A percentile compares a stretch with the other conserved stretches of the same genome.
Conservation (phyloP, 2,329 filamentous ascomycete species). For the Cercospora sesami region DNA sequence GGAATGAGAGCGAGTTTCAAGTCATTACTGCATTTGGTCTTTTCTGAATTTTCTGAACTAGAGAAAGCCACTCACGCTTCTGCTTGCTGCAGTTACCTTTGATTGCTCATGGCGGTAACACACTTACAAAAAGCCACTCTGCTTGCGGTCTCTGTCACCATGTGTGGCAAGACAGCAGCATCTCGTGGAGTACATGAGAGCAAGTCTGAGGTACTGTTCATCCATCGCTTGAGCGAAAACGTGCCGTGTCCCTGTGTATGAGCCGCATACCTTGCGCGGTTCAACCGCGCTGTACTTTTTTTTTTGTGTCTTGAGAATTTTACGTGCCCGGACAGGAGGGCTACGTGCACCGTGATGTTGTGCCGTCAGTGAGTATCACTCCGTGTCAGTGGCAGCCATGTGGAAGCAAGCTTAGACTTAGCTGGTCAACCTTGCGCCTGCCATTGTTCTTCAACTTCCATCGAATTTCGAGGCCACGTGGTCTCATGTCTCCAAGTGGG, state of each 20-base stretch:
- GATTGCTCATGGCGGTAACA: background rate
- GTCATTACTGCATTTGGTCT: background rate
- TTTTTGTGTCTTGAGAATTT: background rate
- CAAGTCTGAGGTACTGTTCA: background rate
- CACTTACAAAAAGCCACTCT: background rate
- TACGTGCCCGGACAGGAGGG: background rate
- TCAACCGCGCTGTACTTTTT: conserved; percentile 2
- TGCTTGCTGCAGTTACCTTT: background rate
- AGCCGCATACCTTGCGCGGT: conserved; percentile 13
- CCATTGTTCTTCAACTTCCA: background rate
- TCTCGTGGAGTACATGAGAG: background rate
- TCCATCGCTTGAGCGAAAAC: background rate
- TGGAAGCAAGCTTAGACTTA: conserved; percentile 8
- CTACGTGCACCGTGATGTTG: background rate
- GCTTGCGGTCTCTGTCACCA: background rate
- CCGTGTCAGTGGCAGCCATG: conserved; percentile 9
- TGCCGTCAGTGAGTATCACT: conserved; percentile 4
- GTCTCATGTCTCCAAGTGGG: background rate
- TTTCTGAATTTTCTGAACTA: background rate
- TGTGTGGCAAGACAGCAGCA: background rate
- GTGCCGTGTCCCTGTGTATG: background rate
- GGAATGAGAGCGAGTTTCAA: background rate
- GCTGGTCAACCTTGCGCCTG: conserved; percentile 4
- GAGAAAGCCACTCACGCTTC: background rate
- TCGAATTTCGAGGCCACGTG: background rate